These are phyloP conservation scores for Pleodorina starrii DNA, from an alignment of 139 green algal species.

Conservation along the genomic window DNA sequence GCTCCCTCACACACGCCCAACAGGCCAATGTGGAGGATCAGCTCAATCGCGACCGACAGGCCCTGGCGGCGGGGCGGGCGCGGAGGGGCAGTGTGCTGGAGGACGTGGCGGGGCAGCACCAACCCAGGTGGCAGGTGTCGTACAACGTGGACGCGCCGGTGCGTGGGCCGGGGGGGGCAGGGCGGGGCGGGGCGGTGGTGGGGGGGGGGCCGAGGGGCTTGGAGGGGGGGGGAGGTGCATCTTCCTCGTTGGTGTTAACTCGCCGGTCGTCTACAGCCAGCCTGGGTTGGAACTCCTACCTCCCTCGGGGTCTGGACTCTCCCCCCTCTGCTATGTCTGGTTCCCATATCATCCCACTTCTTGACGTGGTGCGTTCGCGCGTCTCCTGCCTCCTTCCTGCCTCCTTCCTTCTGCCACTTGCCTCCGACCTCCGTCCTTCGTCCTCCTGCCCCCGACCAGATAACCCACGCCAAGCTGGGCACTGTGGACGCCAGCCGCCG, in stretches of 20 bases:
- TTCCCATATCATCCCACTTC: too few species aligned
- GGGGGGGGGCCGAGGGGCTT: not conserved
- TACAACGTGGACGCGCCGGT: slow-evolving; percentile 12
- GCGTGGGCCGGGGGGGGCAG: not conserved
- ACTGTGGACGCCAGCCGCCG: slow-evolving; percentile 23
- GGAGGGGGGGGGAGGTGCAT: too few species aligned
- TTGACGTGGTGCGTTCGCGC: too few species aligned
- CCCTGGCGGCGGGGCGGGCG: not conserved
- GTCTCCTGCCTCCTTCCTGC: too few species aligned
- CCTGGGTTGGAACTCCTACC: too few species aligned
- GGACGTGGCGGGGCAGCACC: slow-evolving; percentile 14
- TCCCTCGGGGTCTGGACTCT: too few species aligned
- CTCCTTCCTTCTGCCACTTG: too few species aligned
- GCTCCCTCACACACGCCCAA: not conserved
- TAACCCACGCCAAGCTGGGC: not conserved
- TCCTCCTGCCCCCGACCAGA: not conserved
- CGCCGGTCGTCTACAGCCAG: too few species aligned
- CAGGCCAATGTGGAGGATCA: slow-evolving; percentile 29
- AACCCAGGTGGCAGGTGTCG: slow-evolving; percentile 33
- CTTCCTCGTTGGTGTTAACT: too few species aligned
- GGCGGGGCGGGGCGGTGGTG: too few species aligned
- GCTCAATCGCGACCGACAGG: slow-evolving; percentile 1
- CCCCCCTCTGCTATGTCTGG: too few species aligned
- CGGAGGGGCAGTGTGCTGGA: slow-evolving; percentile 17
- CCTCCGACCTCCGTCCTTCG: too few species aligned